Conservation (phyloP, 345 rosid genomes). For the Lumnitzera racemosa region DNA sequence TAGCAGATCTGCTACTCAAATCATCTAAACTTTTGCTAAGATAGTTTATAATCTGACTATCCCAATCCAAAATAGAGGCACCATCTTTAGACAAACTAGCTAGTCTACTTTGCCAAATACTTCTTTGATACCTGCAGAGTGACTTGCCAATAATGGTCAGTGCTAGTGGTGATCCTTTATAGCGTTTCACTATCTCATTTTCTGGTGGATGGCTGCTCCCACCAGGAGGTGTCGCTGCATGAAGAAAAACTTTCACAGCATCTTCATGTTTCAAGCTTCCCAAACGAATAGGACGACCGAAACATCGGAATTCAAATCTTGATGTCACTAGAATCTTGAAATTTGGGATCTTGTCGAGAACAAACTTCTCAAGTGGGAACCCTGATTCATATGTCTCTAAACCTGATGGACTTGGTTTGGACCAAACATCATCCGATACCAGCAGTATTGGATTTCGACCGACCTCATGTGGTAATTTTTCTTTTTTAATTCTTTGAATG, state of each 20-base stretch:
- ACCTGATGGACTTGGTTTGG: no score
- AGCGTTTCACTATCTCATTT: constrained; percentile 6
- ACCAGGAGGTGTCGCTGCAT: constrained; percentile 6
- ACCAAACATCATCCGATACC: constrained; percentile 25
- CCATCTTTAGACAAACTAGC: constrained; percentile 15
- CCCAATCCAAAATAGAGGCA: constrained; percentile 13
- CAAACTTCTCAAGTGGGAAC: constrained; percentile 10
- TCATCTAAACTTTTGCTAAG: constrained; percentile 39
- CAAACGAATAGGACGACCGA: constrained; percentile 10
- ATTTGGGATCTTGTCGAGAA: background rate
- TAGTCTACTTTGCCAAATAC: constrained; percentile 4
- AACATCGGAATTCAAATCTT: constrained; percentile 8
- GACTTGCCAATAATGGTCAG: background rate
- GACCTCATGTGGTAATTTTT: constrained; percentile 5
- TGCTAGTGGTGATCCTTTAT: constrained; percentile 6
- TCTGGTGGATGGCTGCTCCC: constrained; percentile 8
- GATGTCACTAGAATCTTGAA: constrained; percentile 23
- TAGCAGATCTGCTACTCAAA: constrained; percentile 11
- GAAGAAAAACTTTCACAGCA: constrained; percentile 13
- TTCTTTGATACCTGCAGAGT: background rate
- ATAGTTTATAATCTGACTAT: constrained; percentile 21
- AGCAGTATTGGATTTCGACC: constrained; percentile 16
- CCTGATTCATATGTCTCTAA: background rate
- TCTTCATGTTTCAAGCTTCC: constrained; percentile 3
- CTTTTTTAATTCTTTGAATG: constrained; percentile 3